These are phyloP conservation scores for Annulohypoxylon moriforme DNA, from an alignment of 495 filamentous ascomycete species.

Conservation along the genomic window DNA sequence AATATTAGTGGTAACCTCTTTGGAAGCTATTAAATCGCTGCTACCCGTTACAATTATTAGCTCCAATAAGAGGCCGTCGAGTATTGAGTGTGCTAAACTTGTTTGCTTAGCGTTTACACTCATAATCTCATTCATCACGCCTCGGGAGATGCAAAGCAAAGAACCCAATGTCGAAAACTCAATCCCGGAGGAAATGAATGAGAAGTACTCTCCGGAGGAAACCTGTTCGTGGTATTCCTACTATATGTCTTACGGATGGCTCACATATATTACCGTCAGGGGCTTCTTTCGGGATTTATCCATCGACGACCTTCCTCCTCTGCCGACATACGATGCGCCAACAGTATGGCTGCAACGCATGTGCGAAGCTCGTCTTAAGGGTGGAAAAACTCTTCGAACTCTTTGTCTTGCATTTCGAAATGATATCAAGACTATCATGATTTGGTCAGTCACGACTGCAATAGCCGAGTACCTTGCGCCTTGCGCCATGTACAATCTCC, in stretches of 20 bases:
- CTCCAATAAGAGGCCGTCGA: constrained; percentile 9
- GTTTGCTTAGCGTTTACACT: constrained; percentile 15
- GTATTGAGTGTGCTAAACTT: constrained; percentile 18
- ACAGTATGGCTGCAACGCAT: constrained; percentile 43
- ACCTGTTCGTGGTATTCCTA: constrained; percentile 63
- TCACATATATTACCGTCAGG: constrained; percentile 51
- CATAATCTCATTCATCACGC: constrained; percentile 20
- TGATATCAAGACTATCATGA: constrained; percentile 48
- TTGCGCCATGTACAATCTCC: constrained; percentile 44
- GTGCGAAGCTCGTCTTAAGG: constrained; percentile 43
- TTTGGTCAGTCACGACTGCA: constrained; percentile 45
- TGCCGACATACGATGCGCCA: constrained; percentile 52
- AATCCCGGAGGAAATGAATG: background rate
- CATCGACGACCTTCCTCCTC: constrained; percentile 49
- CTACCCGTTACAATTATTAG: constrained; percentile 25
- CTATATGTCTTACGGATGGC: constrained; percentile 52
- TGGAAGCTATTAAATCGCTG: constrained; percentile 20
- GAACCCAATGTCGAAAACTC: constrained; percentile 12
- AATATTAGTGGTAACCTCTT: background rate
- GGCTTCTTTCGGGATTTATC: constrained; percentile 45
- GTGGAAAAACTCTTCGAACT: constrained; percentile 47
- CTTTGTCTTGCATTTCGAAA: constrained; percentile 44
- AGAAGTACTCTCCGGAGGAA: constrained; percentile 64
- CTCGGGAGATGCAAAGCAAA: constrained; percentile 14
- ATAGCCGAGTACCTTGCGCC: constrained; percentile 49